Evolutionary conservation across 768 basidiomycete genomes (phyloP).

Genomic region (Lentinula aciculospora): DNA sequence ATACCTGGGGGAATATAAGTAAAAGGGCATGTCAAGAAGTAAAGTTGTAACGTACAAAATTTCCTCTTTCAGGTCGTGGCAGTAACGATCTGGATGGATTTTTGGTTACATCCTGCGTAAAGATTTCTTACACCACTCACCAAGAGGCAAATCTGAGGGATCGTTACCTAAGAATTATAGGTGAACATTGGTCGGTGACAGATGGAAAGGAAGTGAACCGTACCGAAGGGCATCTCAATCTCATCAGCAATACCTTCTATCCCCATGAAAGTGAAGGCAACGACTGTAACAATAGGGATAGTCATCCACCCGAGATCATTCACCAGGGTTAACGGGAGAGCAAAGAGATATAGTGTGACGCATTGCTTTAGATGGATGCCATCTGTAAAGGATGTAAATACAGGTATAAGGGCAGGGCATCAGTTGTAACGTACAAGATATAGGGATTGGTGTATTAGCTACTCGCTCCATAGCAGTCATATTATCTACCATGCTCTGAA

Average conservation of each 20-base stretch:
- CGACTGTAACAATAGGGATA: conserved; percentile 79
- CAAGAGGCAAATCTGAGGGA: conserved; percentile 67
- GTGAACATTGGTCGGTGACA: conserved; percentile 8
- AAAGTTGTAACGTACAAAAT: conserved; percentile 51
- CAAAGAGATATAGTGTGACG: conserved; percentile 88
- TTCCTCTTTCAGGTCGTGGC: conserved; percentile 82
- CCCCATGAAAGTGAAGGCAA: conserved; percentile 90
- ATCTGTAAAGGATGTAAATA: conserved; percentile 34
- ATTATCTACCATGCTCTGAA: conserved; percentile 81
- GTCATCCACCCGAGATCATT: conserved; percentile 79
- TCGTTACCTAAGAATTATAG: conserved; percentile 42
- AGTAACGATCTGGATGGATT: conserved; percentile 63
- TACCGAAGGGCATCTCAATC: conserved; percentile 94
- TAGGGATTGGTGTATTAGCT: conserved; percentile 80
- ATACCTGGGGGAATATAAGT: conserved; percentile 37
- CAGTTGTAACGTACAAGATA: conserved; percentile 48
- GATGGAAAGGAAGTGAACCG: conserved; percentile 12
- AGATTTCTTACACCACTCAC: conserved; percentile 29
- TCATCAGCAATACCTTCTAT: conserved; percentile 95
- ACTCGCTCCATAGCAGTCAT: conserved; percentile 87
- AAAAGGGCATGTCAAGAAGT: not conserved
- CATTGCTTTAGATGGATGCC: conserved; percentile 94
- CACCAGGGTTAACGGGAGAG: conserved; percentile 83
- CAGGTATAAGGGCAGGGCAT: conserved; percentile 9
- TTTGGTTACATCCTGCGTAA: not conserved